Percentiles rank a stretch among this genome's conserved stretches.
Evolutionary conservation across 495 filamentous ascomycete species (phyloP).

Genomic region (Pseudoneurospora amorphoporcata): DNA sequence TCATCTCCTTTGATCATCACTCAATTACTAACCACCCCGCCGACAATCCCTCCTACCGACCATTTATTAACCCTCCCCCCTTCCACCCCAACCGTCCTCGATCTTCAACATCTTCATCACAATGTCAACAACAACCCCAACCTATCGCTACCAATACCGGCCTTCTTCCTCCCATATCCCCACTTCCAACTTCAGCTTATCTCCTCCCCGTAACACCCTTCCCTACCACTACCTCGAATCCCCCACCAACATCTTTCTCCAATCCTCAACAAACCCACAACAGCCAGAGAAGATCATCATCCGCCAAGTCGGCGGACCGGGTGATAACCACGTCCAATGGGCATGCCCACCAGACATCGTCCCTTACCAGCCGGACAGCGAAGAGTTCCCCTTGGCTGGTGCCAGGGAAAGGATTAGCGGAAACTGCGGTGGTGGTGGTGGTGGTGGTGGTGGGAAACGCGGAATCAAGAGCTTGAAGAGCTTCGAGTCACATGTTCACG

Average conservation of each 20-base stretch:
- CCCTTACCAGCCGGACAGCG: neutral
- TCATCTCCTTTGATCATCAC: neutral
- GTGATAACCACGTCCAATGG: constrained; percentile 20
- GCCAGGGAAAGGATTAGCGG: too few relatives aligned
- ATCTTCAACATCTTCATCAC: neutral
- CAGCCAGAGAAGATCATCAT: constrained; percentile 9
- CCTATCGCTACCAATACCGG: constrained; percentile 7
- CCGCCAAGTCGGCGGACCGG: constrained; percentile 12
- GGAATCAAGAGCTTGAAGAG: constrained; percentile 4
- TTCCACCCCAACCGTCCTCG: neutral
- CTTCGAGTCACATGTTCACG: constrained; percentile 2
- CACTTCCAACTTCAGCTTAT: neutral
- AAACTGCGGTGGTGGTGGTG: too few relatives aligned
- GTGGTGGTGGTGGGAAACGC: too few relatives aligned
- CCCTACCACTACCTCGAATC: constrained; percentile 10
- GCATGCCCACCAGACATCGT: neutral
- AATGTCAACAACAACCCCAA: neutral
- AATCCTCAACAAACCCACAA: neutral
- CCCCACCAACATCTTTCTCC: constrained; percentile 3
- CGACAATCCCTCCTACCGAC: neutral
- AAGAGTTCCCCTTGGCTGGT: too few relatives aligned
- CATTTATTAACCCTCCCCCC: neutral
- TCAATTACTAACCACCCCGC: neutral
- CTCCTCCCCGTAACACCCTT: neutral
- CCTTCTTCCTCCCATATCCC: neutral